A percentile compares a stretch with the other conserved stretches of the same genome.
Evolutionary conservation across 2,329 filamentous ascomycete genomes (phyloP).

Genomic region (Fragosphaeria purpurea): DNA sequence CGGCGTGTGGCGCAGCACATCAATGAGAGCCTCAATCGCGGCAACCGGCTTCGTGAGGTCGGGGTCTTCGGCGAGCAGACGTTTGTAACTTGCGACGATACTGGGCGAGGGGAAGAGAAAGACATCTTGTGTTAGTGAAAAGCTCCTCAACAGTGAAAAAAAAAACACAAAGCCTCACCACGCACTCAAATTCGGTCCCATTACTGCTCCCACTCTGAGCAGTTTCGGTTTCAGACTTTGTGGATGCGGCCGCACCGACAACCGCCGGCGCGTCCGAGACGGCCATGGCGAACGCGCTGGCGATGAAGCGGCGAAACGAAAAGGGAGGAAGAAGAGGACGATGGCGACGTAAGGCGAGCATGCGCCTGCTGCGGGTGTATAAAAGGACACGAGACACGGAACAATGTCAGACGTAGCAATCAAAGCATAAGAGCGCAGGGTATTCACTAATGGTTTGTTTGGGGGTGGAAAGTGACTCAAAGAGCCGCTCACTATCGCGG

Average conservation of each 20-base stretch:
- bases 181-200: no score
- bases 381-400: no score
- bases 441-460: no score
- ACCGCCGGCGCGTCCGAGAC: neutral
- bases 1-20: constrained; percentile 68
- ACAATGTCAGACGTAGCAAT: no score
- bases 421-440: no score
- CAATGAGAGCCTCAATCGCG: constrained; percentile 52
- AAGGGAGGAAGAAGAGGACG: constrained; percentile 5
- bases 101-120: constrained; percentile 19
- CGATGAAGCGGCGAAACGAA: neutral
- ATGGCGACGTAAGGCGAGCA: constrained; percentile 1
- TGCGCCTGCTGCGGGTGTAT: neutral
- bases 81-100: constrained; percentile 46
- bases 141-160: neutral
- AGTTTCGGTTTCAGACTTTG: no score
- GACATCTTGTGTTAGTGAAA: neutral
- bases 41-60: constrained; percentile 94
- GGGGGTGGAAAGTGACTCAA: no score
- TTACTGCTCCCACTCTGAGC: no score
- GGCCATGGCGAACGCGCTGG: constrained; percentile 1
- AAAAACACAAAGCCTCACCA: neutral
- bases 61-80: constrained; percentile 53
- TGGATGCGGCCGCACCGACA: neutral
- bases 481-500: no score